Conservation (phyloP, 306 rosid species). For the Acacia confusa region DNA sequence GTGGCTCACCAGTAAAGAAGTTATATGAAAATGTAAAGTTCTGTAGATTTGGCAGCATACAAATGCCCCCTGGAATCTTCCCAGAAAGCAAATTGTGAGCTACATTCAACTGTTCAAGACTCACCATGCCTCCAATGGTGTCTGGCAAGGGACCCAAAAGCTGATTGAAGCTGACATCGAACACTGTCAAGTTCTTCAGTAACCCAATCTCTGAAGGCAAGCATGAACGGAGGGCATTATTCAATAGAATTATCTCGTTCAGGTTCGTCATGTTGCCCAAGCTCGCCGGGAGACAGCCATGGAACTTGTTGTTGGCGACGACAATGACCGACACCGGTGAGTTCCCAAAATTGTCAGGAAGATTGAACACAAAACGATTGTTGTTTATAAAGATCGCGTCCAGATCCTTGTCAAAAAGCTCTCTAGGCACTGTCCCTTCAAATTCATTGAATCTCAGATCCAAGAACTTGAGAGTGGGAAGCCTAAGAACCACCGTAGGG, state of each 20-base stretch:
- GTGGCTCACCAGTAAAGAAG: conserved; percentile 89
- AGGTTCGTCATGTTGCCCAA: conserved; percentile 65
- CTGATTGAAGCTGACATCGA: conserved; percentile 61
- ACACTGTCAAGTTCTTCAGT: conserved; percentile 57
- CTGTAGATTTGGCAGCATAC: conserved; percentile 66
- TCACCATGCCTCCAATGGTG: conserved; percentile 44
- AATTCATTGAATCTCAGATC: conserved; percentile 77
- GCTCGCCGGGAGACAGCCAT: conserved; percentile 69
- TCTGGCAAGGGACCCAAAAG: conserved; percentile 55
- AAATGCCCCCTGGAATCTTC: conserved; percentile 68
- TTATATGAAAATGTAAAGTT: conserved; percentile 88
- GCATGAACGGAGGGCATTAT: conserved; percentile 52
- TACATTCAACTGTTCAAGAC: conserved; percentile 62
- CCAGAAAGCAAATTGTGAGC: conserved; percentile 58
- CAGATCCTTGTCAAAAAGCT: conserved; percentile 63
- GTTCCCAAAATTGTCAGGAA: conserved; percentile 62
- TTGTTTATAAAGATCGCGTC: conserved; percentile 75
- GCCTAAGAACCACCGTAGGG: conserved; percentile 51
- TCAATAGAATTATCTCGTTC: conserved; percentile 57
- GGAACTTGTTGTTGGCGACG: conserved; percentile 66
- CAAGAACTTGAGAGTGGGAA: conserved; percentile 54
- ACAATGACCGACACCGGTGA: conserved; percentile 74
- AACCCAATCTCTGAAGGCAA: conserved; percentile 64
- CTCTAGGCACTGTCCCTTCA: conserved; percentile 57
- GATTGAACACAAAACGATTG: conserved; percentile 51